Base-by-base conservation (phyloP, 169 alveolate species). In the Plasmodium adleri region DNA sequence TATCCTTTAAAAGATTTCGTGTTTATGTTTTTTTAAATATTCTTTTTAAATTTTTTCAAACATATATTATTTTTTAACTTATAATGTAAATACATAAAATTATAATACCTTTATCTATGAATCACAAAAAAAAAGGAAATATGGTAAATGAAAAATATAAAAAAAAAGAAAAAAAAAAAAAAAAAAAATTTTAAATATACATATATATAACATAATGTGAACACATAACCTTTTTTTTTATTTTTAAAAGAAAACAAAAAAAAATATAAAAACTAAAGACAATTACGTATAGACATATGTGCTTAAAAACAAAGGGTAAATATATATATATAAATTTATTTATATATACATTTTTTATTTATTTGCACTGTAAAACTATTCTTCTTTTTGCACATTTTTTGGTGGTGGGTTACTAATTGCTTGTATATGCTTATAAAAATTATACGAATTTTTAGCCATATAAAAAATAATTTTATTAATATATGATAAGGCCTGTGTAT, bases 391-490 rank as follows among this genome's bases (percentile, higher is more conserved):
- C 5, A 66, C 24, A 20, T 52, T 50, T 39, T 70, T 60, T 8
- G 47, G 10, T 39, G 47, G 47, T 39, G 47, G 47, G 22, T 43
- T 20, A 9, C 75, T 56, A 20, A 72, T 24, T 32, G 59, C 43
- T 74, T 86, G 92, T 73, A 86, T 17, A 22, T 86, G 92, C 47
- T 39, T 47, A 56, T 71, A 86, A 47, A 86, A 45, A 43, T 58
- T 58, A 62, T 59, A 86, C n/a, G 88, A 86, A 62, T 72, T 71
- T 64, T 72, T 86, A n/a, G 75, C 74, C 17, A 72, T 1, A 26
- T 26, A 71, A 49, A 86, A 86, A 0, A 71, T 20, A 12, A 63
- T 54, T 74, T 86, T 86, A 26, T 86, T 70, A 43, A 86, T 13
- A 54, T n/a, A 22, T 8, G 86, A 64, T 54, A 72, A 52, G 8